Conservation (phyloP, 2,329 filamentous ascomycete species). For the Amesomyces nigricolor region DNA sequence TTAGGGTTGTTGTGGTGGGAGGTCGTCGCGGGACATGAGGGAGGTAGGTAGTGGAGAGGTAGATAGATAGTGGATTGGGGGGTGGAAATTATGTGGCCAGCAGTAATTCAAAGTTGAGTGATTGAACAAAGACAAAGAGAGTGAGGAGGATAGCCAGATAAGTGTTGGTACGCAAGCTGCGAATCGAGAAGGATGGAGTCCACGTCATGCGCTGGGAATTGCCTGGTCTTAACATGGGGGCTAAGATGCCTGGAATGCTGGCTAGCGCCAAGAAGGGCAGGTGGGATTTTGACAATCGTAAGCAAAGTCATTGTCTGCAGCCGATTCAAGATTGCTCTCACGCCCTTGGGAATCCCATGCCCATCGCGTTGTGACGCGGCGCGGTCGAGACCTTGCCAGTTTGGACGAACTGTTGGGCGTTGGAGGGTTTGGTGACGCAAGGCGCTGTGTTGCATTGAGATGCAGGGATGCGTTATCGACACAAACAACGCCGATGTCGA, state of each 20-base stretch:
- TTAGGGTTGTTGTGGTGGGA: background rate
- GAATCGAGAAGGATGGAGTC: background rate
- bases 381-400: background rate
- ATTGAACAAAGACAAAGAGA: background rate
- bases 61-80: background rate
- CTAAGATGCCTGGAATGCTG: background rate
- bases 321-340: conserved; percentile 1
- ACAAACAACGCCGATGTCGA: too few species aligned
- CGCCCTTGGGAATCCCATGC: background rate
- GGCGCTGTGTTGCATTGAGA: background rate
- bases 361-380: background rate
- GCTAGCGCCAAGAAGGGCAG: conserved; percentile 6
- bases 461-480: background rate
- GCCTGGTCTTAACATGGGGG: background rate
- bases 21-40: background rate
- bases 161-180: background rate
- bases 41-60: too few species aligned
- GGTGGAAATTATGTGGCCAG: background rate
- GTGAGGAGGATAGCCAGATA: background rate
- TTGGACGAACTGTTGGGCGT: background rate
- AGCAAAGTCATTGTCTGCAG: background rate
- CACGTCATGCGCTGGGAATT: background rate
- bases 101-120: background rate
- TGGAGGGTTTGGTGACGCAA: background rate
- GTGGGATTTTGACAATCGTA: background rate